phyloP scores from a whole-genome alignment of 805 yeast species.

The Saturnispora zaruensis region DNA sequence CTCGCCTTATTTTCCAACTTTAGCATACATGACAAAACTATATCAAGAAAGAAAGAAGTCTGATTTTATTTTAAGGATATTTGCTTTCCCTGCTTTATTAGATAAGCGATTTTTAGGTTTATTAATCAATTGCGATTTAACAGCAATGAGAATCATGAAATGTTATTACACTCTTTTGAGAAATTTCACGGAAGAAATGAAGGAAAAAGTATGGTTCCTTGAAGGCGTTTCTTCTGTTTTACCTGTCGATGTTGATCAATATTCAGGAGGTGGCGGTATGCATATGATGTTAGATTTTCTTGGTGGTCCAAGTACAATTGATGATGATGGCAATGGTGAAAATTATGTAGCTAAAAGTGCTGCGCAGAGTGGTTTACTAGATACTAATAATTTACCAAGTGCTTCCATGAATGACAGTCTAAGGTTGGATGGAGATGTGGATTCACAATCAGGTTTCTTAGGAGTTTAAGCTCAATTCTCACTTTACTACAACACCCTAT shows the following conservation, averaged over 20 bases:
- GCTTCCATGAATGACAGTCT: constrained; percentile 36
- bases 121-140: constrained; percentile 74
- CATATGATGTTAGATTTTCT: constrained; percentile 84
- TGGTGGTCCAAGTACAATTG: constrained; percentile 48
- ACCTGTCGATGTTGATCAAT: constrained; percentile 87
- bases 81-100: constrained; percentile 87
- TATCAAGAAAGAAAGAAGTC: constrained; percentile 75
- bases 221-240: constrained; percentile 85
- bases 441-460: constrained; percentile 32
- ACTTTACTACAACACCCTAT: not conserved
- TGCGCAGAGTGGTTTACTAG: constrained; percentile 38
- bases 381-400: constrained; percentile 50
- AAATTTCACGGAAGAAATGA: constrained; percentile 77
- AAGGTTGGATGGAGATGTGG: constrained; percentile 36
- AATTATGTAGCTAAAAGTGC: constrained; percentile 38
- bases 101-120: constrained; percentile 73
- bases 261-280: constrained; percentile 87
- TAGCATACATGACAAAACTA: constrained; percentile 77
- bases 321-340: constrained; percentile 26
- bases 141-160: constrained; percentile 87
- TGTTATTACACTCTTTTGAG: constrained; percentile 76
- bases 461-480: constrained; percentile 12
- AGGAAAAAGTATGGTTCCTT: constrained; percentile 85
- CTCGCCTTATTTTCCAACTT: constrained; percentile 81
- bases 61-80: constrained; percentile 77